Conservation (phyloP, 768 basidiomycete genomes). For the Scleroderma citrinum region DNA sequence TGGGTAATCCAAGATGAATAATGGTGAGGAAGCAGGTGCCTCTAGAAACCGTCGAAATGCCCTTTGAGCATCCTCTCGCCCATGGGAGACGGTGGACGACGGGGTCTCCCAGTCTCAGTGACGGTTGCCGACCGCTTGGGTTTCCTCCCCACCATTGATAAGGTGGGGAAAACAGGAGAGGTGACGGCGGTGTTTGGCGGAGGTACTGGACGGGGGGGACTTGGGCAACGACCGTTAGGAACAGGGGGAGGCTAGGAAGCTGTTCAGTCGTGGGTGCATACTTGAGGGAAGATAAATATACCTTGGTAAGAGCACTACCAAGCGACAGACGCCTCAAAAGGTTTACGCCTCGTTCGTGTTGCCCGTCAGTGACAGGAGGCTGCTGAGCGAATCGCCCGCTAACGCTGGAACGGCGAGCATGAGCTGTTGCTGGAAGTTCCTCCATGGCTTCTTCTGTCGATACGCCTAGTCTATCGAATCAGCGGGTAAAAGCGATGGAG, state of each 20-base stretch:
- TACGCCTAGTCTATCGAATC: background rate
- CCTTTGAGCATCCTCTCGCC: slow-evolving; percentile 88
- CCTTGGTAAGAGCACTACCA: slow-evolving; percentile 52
- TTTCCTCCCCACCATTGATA: slow-evolving; percentile 24
- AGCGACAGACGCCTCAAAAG: slow-evolving; percentile 73
- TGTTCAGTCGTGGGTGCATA: background rate
- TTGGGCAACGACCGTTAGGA: slow-evolving; percentile 14
- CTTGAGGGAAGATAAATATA: slow-evolving; percentile 27
- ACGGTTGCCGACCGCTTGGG: slow-evolving; percentile 59
- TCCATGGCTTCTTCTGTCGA: slow-evolving; percentile 35
- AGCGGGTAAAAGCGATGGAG: background rate
- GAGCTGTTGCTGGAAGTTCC: slow-evolving; percentile 38
- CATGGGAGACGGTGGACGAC: slow-evolving; percentile 80
- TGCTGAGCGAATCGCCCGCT: slow-evolving; percentile 47
- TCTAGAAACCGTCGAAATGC: slow-evolving; percentile 80
- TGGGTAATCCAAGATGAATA: slow-evolving; percentile 1
- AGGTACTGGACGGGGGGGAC: slow-evolving; percentile 32
- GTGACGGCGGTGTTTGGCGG: slow-evolving; percentile 49
- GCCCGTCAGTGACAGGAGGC: slow-evolving; percentile 39
- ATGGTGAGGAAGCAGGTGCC: slow-evolving; percentile 1
- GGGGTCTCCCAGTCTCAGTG: slow-evolving; percentile 40
- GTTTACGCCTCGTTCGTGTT: slow-evolving; percentile 62
- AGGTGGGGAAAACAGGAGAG: slow-evolving; percentile 10
- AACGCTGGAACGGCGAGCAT: slow-evolving; percentile 60
- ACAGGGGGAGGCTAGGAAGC: too few relatives aligned